Conservation (phyloP, 306 rosid species). For the Rosa persica region DNA sequence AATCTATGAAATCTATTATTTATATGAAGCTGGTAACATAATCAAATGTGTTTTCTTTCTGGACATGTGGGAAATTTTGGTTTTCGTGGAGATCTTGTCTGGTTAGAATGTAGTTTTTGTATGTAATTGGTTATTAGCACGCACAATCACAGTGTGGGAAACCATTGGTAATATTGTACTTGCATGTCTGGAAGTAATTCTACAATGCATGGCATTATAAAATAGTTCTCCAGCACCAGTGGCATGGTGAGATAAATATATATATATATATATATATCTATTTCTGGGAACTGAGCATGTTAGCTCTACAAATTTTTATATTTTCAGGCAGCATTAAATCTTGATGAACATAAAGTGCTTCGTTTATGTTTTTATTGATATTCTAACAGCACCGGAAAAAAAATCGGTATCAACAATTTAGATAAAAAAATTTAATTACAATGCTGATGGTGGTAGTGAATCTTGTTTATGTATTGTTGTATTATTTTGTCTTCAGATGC, state of each 20-base stretch:
- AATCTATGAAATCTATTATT: not conserved
- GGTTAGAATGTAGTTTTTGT: not conserved
- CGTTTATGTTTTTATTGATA: not conserved
- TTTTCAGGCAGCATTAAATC: too few species aligned
- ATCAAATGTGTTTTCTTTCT: not conserved
- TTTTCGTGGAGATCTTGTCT: not conserved
- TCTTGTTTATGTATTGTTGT: not conserved
- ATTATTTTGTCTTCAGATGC: conserved; percentile 14
- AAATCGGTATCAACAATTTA: not conserved
- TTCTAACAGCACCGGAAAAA: not conserved
- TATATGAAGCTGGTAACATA: not conserved
- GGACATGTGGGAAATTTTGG: not conserved
- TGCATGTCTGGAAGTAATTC: too few species aligned
- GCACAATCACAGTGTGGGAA: too few species aligned
- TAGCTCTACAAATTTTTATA: too few species aligned
- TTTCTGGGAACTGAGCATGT: too few species aligned
- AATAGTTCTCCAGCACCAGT: too few species aligned
- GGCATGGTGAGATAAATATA: too few species aligned
- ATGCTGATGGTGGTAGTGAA: not conserved
- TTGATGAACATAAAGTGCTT: too few species aligned
- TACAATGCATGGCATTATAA: too few species aligned
- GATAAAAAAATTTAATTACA: not conserved
- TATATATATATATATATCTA: too few species aligned
- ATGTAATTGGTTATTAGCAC: too few species aligned
- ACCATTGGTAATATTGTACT: too few species aligned